These are phyloP conservation scores for Rutstroemia sp. DNA, from an alignment of 2,329 filamentous ascomycete genomes.

Conservation along the genomic window DNA sequence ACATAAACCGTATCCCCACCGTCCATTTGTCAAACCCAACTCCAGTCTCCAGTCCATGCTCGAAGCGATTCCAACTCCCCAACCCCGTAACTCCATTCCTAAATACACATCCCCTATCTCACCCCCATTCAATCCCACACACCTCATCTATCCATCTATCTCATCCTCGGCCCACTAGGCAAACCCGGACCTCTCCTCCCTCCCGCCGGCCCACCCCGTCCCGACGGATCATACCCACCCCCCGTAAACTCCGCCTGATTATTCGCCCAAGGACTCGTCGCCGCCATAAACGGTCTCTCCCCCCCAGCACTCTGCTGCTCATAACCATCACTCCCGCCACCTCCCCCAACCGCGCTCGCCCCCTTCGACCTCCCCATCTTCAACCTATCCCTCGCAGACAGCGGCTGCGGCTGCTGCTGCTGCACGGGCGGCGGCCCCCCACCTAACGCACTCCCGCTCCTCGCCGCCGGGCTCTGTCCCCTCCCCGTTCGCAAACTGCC, in stretches of 20 bases:
- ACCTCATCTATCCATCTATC: neutral
- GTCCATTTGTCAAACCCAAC: too few species aligned
- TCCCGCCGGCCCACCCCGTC: neutral
- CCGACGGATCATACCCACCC: constrained; percentile 25
- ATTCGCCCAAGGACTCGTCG: constrained; percentile 42
- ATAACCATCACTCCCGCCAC: neutral
- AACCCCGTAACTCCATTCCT: too few species aligned
- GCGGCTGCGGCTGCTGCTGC: neutral
- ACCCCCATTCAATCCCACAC: neutral
- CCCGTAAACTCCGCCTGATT: constrained; percentile 35
- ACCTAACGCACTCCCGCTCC: neutral
- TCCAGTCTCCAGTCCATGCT: too few species aligned
- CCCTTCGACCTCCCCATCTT: constrained; percentile 60
- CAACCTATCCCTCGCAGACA: constrained; percentile 66
- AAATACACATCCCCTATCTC: neutral
- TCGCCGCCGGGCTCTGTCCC: neutral
- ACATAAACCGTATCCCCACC: too few species aligned
- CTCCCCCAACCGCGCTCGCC: constrained; percentile 9
- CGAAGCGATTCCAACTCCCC: too few species aligned
- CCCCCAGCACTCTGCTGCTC: constrained; percentile 8
- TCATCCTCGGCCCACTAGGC: neutral
- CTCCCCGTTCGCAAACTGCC: constrained; percentile 3
- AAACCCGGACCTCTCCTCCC: neutral
- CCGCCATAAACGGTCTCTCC: constrained; percentile 36
- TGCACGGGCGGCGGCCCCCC: neutral